Evolutionary conservation across 2,329 filamentous ascomycete genomes (phyloP).

Genomic region (Aspergillus amoenus): DNA sequence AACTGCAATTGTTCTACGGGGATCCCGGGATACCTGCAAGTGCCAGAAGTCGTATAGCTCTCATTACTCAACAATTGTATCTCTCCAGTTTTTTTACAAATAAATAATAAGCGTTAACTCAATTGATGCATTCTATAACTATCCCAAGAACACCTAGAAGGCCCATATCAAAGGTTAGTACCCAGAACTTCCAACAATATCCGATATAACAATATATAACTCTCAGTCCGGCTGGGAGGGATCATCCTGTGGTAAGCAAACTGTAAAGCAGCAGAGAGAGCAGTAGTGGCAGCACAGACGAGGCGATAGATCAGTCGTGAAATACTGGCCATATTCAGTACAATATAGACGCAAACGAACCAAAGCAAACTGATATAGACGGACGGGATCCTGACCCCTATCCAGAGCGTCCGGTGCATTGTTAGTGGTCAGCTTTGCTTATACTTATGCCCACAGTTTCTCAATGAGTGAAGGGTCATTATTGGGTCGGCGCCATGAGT

Average conservation of each 20-base stretch:
- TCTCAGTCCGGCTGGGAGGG: neutral
- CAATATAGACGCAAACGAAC: neutral
- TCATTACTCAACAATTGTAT: too few relatives aligned
- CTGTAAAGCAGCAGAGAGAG: neutral
- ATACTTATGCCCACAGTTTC: too few relatives aligned
- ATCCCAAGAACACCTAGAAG: neutral
- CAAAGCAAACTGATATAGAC: neutral
- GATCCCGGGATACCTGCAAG: too few relatives aligned
- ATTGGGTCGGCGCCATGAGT: too few relatives aligned
- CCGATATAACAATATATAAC: neutral
- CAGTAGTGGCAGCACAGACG: neutral
- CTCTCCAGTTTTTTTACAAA: too few relatives aligned
- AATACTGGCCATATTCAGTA: neutral
- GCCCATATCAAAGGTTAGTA: neutral
- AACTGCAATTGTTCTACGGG: too few relatives aligned
- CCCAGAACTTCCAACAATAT: neutral
- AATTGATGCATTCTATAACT: too few relatives aligned
- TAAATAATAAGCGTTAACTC: too few relatives aligned
- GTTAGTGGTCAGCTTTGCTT: neutral
- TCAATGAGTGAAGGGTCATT: too few relatives aligned
- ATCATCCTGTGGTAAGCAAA: neutral
- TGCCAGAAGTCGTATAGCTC: too few relatives aligned
- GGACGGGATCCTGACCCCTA: neutral
- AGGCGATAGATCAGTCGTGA: neutral
- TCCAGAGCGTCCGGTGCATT: neutral